phyloP scores from a whole-genome alignment of 2,329 filamentous ascomycete genomes.

The Fusarium verticillioides region DNA sequence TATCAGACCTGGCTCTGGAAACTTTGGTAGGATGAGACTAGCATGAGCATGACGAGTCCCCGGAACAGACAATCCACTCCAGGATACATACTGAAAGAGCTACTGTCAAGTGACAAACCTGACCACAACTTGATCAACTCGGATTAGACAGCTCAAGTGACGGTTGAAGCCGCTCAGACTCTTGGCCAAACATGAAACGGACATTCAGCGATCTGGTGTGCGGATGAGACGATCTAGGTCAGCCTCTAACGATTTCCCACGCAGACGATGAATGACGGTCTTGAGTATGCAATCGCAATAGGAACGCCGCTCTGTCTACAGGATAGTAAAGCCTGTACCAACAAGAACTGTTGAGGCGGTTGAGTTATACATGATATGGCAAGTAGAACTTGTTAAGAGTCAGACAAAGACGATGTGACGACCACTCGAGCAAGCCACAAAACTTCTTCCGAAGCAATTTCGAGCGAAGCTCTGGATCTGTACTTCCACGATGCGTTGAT shows the following conservation, averaged over 20 bases:
- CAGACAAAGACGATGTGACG: neutral
- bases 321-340: neutral
- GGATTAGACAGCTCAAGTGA: neutral
- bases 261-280: neutral
- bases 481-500: neutral
- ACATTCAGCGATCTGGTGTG: neutral
- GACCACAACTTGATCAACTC: neutral
- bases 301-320: neutral
- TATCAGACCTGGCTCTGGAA: neutral
- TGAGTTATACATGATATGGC: conserved; percentile 2
- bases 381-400: neutral
- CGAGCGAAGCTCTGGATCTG: neutral
- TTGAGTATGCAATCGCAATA: neutral
- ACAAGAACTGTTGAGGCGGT: conserved; percentile 3
- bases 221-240: neutral
- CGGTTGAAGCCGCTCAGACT: neutral
- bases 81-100: neutral
- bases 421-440: neutral
- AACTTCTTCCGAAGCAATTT: neutral
- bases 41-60: neutral
- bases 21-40: neutral
- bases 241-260: neutral
- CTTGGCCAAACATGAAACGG: neutral
- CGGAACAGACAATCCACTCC: neutral
- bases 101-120: neutral